Evolutionary conservation across 2,329 filamentous ascomycete genomes (phyloP).

Genomic region (Mycocentrospora acerina): DNA sequence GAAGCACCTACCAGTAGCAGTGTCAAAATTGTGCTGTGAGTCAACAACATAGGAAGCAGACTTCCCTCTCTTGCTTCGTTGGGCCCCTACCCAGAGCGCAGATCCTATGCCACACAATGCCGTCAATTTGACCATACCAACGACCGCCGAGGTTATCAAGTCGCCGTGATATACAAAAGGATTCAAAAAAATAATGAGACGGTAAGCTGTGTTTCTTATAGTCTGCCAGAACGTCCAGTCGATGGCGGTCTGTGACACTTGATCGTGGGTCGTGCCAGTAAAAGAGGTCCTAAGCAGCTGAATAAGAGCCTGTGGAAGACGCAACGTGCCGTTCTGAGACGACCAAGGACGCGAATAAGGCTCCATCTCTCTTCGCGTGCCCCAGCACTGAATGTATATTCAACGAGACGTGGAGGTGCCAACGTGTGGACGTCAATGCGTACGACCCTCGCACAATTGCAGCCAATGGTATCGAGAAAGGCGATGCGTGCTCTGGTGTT

Average conservation of each 20-base stretch:
- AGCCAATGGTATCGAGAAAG: slow-evolving; percentile 35
- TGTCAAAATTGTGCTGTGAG: slow-evolving; percentile 22
- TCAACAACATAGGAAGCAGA: slow-evolving; percentile 14
- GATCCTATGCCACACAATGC: slow-evolving; percentile 40
- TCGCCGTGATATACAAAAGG: slow-evolving; percentile 25
- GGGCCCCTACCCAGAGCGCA: slow-evolving; percentile 38
- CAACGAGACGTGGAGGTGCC: slow-evolving; percentile 28
- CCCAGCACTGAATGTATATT: slow-evolving; percentile 38
- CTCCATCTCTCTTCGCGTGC: slow-evolving; percentile 37
- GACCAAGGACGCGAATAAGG: slow-evolving; percentile 37
- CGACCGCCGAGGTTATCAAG: slow-evolving; percentile 22
- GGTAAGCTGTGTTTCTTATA: slow-evolving; percentile 31
- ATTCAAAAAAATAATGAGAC: slow-evolving; percentile 22
- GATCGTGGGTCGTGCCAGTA: slow-evolving; percentile 24
- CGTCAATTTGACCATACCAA: slow-evolving; percentile 44
- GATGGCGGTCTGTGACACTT: slow-evolving; percentile 27
- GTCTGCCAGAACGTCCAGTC: slow-evolving; percentile 21
- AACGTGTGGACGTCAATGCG: slow-evolving; percentile 21
- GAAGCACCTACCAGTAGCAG: slow-evolving; percentile 26
- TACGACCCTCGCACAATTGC: slow-evolving; percentile 12
- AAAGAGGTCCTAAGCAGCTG: slow-evolving; percentile 31
- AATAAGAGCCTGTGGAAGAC: slow-evolving; percentile 41
- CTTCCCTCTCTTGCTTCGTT: slow-evolving; percentile 18
- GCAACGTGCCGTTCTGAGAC: slow-evolving; percentile 36
- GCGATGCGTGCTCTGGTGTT: slow-evolving; percentile 32